Evolutionary conservation across 2,329 filamentous ascomycete genomes (phyloP).

Genomic region (Colletotrichum tropicale): DNA sequence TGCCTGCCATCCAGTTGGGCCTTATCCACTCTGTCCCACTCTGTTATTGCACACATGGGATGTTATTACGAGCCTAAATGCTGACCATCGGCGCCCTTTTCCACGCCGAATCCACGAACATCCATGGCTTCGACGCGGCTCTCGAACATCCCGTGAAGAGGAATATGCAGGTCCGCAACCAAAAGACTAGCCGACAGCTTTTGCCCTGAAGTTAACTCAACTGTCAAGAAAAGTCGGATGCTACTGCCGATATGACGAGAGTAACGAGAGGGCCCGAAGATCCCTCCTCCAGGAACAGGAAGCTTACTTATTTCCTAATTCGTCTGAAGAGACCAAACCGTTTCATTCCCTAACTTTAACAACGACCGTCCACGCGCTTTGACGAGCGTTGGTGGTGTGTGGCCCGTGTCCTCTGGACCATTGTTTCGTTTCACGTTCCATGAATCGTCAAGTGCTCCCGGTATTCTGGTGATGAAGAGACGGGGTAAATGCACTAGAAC

Average conservation of each 20-base stretch:
- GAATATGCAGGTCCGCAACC: neutral
- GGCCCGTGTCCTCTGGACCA: neutral
- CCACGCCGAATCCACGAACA: neutral
- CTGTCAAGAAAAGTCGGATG: neutral
- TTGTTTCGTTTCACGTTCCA: slow-evolving; percentile 9
- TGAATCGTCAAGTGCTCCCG: neutral
- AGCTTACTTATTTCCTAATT: neutral
- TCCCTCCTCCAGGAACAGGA: neutral
- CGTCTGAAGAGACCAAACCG: neutral
- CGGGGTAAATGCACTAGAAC: neutral
- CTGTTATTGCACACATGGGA: neutral
- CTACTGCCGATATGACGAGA: neutral
- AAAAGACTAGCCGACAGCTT: neutral
- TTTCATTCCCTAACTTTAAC: slow-evolving; percentile 3
- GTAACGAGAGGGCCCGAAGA: neutral
- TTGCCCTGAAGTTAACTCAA: neutral
- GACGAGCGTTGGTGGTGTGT: neutral
- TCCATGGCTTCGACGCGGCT: neutral
- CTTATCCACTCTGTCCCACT: neutral
- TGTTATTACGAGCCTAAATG: neutral
- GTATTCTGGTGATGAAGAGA: neutral
- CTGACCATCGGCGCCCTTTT: neutral
- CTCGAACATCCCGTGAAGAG: neutral
- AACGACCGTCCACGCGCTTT: neutral
- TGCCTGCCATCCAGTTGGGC: neutral